Evolutionary conservation across 208 protist genomes (phyloP), one percentile per base, ranked within the genome.

Genomic region (Leishmania aethiopica): DNA sequence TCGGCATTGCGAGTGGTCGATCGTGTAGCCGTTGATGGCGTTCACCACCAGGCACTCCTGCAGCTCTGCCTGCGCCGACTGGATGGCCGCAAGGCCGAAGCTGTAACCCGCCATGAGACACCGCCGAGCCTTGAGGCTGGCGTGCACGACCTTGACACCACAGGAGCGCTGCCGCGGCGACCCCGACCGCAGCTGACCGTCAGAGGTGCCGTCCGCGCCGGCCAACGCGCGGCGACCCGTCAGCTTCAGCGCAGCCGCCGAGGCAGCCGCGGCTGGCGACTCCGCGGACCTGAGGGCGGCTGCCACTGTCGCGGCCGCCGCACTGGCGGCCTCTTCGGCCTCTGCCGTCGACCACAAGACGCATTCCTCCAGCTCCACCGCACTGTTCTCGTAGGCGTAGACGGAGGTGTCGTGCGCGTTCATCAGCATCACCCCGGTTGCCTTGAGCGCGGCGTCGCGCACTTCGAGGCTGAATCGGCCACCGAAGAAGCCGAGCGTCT

Each of bases 21-120:
- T 71, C 10, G 89, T 94, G 83, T 95, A 96, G 67, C 93, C 91
- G 83, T 95, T 96, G 62, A 91, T 80, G 75, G 88, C 89, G 76
- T 85, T 85, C 6, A 90, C 55, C 19, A 87, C 90, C 55, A 93
- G 78, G 71, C 93, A 96, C 71, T 89, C 81, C 40, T 86, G 75
- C 28, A 93, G 76, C 51, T 35, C 40, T 47, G 88, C 81, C 40
- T 51, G 67, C 69, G 90, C 79, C 1, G 76, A 81, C 42, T 93
- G 89, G 32, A 94, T 89, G 6, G 86, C 90, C 17, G 88, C 89
- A 75, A 96, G 89, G 66, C 87, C 91, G 79, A 95, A 95, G 37
- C 84, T 71, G 77, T 90, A 91, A 59, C 93, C 91, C 25, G 80
- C 64, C 13, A 85, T 79, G 42, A 94, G 81, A 70, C 90, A 96